Conservation (phyloP, 164 flowering plant genomes). For the Warburgia ugandensis region DNA sequence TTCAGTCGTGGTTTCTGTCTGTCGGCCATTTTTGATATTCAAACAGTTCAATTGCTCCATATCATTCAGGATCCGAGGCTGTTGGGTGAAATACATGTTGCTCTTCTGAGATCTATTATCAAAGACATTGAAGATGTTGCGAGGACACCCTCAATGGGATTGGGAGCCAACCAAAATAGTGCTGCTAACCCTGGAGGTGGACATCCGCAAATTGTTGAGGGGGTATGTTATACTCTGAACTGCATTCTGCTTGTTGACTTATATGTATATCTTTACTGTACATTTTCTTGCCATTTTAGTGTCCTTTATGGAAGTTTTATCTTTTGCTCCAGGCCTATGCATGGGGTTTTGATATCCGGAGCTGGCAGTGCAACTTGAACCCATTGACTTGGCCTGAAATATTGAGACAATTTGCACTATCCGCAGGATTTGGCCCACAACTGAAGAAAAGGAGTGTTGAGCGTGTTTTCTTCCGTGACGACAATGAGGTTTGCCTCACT, state of each 20-base stretch:
- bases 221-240: slow-evolving; percentile 37
- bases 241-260: background rate
- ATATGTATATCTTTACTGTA: background rate
- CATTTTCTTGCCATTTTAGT: background rate
- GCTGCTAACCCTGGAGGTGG: slow-evolving; percentile 85
- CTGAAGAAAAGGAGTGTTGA: slow-evolving; percentile 48
- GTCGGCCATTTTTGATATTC: background rate
- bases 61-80: slow-evolving; percentile 66
- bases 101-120: slow-evolving; percentile 60
- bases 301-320: background rate
- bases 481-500: slow-evolving; percentile 46
- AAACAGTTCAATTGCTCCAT: slow-evolving; percentile 2
- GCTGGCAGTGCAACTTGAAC: slow-evolving; percentile 75
- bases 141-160: slow-evolving; percentile 56
- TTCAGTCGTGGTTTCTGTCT: background rate
- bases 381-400: slow-evolving; percentile 93
- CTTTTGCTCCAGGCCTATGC: slow-evolving; percentile 61
- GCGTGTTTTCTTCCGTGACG: slow-evolving; percentile 45
- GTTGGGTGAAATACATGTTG: slow-evolving; percentile 76
- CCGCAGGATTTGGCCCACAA: slow-evolving; percentile 86
- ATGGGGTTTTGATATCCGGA: slow-evolving; percentile 91
- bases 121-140: slow-evolving; percentile 97
- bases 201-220: slow-evolving; percentile 89
- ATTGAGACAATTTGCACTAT: slow-evolving; percentile 71
- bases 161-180: slow-evolving; percentile 56